Evolutionary conservation across 306 rosid genomes (phyloP).

Genomic region (Calophaca sinica): DNA sequence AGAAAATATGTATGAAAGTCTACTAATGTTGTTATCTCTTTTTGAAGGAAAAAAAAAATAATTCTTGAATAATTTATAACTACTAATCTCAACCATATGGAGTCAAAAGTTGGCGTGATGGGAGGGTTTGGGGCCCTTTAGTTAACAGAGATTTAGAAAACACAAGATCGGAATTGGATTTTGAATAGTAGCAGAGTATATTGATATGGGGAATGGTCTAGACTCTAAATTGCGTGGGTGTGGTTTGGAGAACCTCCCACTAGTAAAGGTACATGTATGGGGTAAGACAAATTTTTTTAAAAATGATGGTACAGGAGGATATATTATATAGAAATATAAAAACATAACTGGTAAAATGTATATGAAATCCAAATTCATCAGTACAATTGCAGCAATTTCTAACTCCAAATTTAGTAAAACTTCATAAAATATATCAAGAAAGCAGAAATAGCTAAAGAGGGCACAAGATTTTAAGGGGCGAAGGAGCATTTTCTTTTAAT

Average conservation of each 20-base stretch:
- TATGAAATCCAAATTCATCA: neutral
- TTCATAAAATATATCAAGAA: neutral
- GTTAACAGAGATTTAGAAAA: neutral
- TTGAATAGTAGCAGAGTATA: neutral
- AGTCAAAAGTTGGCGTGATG: neutral
- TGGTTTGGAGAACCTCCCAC: neutral
- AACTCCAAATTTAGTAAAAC: neutral
- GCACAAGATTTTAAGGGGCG: neutral
- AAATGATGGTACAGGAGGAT: neutral
- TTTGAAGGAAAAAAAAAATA: neutral
- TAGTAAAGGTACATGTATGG: neutral
- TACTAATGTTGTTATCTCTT: neutral
- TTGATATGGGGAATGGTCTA: neutral
- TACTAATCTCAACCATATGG: neutral
- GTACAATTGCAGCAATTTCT: neutral
- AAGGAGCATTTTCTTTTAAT: slow-evolving; percentile 11
- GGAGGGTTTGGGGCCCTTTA: neutral
- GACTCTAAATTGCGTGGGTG: neutral
- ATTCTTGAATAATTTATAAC: neutral
- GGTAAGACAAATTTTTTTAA: neutral
- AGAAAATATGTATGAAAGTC: neutral
- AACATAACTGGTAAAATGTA: neutral
- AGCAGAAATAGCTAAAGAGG: neutral
- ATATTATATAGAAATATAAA: neutral
- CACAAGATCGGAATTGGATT: slow-evolving; percentile 9